Conservation (phyloP, 2,329 filamentous ascomycete genomes). For the Gliomastix tumulicola region DNA sequence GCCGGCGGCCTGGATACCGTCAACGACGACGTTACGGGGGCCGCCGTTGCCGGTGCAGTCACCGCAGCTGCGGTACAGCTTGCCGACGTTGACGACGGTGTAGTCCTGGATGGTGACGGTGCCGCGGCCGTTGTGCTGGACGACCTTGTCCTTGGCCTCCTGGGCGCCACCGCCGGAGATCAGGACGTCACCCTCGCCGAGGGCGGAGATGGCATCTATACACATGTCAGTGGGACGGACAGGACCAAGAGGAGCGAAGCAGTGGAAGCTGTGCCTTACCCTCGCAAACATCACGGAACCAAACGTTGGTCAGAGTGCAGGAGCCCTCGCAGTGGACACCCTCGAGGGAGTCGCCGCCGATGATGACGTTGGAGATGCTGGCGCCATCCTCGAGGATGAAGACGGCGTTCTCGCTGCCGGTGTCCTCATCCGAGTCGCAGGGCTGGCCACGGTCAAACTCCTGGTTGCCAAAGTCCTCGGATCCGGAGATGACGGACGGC, state of each 20-base stretch:
- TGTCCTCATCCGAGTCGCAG: too few species aligned
- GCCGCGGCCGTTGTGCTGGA: constrained; percentile 24
- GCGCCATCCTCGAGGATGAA: constrained; percentile 44
- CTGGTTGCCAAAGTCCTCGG: too few species aligned
- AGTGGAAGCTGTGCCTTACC: too few species aligned
- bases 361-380: constrained; percentile 44
- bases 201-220: constrained; percentile 34
- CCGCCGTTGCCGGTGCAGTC: constrained; percentile 25
- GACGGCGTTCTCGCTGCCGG: constrained; percentile 28
- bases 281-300: constrained; percentile 35
- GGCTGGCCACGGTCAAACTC: too few species aligned
- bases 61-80: constrained; percentile 40
- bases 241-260: too few species aligned
- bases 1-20: constrained; percentile 21
- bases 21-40: constrained; percentile 9
- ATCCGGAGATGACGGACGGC: too few species aligned
- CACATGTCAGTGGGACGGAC: too few species aligned
- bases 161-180: constrained; percentile 27
- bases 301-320: constrained; percentile 34
- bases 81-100: constrained; percentile 32
- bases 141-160: constrained; percentile 20
- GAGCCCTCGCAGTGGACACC: constrained; percentile 42
- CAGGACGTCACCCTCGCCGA: constrained; percentile 10
- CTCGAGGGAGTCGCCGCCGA: constrained; percentile 41
- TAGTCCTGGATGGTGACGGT: constrained; percentile 21